Evolutionary conservation across 1,139 yeast genomes (phyloP).

Genomic region (Geotrichum restrictum): DNA sequence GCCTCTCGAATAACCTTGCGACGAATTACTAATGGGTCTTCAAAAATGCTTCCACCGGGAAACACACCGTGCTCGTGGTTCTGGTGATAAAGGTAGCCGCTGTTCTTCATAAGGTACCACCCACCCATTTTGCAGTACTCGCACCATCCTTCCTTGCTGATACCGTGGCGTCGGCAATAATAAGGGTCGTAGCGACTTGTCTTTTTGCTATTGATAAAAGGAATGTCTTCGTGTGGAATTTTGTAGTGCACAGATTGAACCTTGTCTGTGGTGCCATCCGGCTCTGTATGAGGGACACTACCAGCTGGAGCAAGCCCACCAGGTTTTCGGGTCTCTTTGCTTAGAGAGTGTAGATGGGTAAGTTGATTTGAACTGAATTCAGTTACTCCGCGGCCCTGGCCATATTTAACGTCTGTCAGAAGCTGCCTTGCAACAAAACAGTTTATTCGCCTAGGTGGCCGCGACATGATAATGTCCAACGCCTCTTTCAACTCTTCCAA

Average conservation of each 20-base stretch:
- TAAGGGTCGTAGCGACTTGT: slow-evolving; percentile 29
- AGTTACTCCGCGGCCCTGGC: slow-evolving; percentile 29
- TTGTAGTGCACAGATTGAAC: slow-evolving; percentile 4
- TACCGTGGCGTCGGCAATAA: slow-evolving; percentile 27
- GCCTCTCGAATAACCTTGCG: slow-evolving; percentile 30
- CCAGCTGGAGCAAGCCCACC: slow-evolving; percentile 22
- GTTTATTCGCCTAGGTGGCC: slow-evolving; percentile 32
- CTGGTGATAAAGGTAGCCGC: slow-evolving; percentile 34
- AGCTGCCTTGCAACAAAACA: slow-evolving; percentile 29
- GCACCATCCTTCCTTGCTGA: slow-evolving; percentile 32
- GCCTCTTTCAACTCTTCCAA: slow-evolving; percentile 29
- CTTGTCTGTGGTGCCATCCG: slow-evolving; percentile 4
- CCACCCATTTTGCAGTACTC: slow-evolving; percentile 31
- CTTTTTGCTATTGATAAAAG: slow-evolving; percentile 25
- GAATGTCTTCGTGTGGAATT: slow-evolving; percentile 17
- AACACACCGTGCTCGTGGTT: slow-evolving; percentile 35
- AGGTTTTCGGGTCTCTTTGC: slow-evolving; percentile 25
- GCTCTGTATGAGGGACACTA: slow-evolving; percentile 7
- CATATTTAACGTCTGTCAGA: slow-evolving; percentile 28
- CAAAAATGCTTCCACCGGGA: slow-evolving; percentile 33
- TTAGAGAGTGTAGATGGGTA: slow-evolving; percentile 24
- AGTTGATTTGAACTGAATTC: slow-evolving; percentile 26
- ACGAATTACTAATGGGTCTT: slow-evolving; percentile 32
- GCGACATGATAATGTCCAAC: slow-evolving; percentile 26
- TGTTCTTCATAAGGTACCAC: slow-evolving; percentile 31